These are phyloP conservation scores for Aspergillus floridensis DNA, from an alignment of 2,329 filamentous ascomycete species.

Conservation along the genomic window DNA sequence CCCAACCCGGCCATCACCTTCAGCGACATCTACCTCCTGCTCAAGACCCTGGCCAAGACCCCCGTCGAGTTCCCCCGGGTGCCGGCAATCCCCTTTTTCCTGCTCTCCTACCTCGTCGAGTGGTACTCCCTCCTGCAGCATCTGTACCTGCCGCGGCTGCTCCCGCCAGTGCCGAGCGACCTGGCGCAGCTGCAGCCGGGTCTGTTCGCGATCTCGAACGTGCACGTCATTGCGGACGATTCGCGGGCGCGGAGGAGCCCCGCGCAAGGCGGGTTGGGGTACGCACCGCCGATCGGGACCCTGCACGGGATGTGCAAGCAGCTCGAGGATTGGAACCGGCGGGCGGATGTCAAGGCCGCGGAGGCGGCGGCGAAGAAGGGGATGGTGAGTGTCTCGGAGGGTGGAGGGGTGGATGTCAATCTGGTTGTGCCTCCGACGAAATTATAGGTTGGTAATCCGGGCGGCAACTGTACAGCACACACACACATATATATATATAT, in stretches of 20 bases:
- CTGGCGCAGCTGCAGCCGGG: conserved; percentile 32
- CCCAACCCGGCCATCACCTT: conserved; percentile 44
- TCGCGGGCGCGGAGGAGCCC: conserved; percentile 25
- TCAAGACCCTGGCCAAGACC: conserved; percentile 30
- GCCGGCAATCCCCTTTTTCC: conserved; percentile 26
- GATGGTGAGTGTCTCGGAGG: conserved; percentile 12
- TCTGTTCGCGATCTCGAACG: conserved; percentile 31
- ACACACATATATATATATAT: no score
- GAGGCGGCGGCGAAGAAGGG: conserved; percentile 14
- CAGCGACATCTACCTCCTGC: conserved; percentile 30
- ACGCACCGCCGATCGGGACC: conserved; percentile 30
- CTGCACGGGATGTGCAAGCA: conserved; percentile 35
- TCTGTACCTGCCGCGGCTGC: conserved; percentile 25
- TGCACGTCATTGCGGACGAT: conserved; percentile 31
- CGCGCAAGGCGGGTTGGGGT: conserved; percentile 33
- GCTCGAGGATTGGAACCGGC: conserved; percentile 34
- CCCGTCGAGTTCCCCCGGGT: conserved; percentile 29
- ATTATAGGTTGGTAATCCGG: not conserved
- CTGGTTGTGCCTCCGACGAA: conserved; percentile 18
- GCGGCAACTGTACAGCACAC: no score
- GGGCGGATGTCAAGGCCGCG: conserved; percentile 15
- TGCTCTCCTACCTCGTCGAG: conserved; percentile 34
- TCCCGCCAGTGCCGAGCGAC: conserved; percentile 25
- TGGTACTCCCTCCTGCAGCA: conserved; percentile 30
- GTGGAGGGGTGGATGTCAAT: conserved; percentile 18